These are phyloP conservation scores for Moesziomyces sp. DNA, from an alignment of 1,284 basidiomycete genomes.

Conservation along the genomic window DNA sequence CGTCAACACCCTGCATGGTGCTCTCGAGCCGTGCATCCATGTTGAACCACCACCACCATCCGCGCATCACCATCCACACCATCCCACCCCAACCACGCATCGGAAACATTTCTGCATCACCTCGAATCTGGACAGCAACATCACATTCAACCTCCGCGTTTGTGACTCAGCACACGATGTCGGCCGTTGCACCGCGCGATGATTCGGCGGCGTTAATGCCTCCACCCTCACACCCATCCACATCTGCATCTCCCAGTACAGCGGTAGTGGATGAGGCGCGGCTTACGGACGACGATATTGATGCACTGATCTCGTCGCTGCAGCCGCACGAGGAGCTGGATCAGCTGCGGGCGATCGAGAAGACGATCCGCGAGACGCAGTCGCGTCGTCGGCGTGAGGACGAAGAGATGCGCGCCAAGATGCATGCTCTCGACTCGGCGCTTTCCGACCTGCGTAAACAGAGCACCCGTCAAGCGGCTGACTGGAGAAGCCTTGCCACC, in stretches of 20 bases:
- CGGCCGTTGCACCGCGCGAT: conserved; percentile 6
- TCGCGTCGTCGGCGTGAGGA: conserved; percentile 13
- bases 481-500: conserved; percentile 50
- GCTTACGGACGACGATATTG: conserved; percentile 44
- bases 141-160: no score
- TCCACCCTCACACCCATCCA: conserved; percentile 3
- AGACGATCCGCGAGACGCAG: conserved; percentile 44
- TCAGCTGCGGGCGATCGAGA: conserved; percentile 39
- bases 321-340: conserved; percentile 39
- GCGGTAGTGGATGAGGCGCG: conserved; percentile 24
- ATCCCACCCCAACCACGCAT: background rate
- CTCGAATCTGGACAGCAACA: no score
- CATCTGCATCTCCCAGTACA: background rate
- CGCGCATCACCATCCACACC: conserved; percentile 2
- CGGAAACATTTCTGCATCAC: background rate
- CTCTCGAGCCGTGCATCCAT: background rate
- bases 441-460: conserved; percentile 47
- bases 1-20: conserved; percentile 12
- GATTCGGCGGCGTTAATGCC: conserved; percentile 17
- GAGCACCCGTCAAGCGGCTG: conserved; percentile 47
- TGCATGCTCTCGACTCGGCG: conserved; percentile 37
- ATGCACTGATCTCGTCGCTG: conserved; percentile 37
- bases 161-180: conserved; percentile 1
- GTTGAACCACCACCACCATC: background rate
- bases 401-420: conserved; percentile 38